Evolutionary conservation across 2,329 filamentous ascomycete genomes (phyloP).

Genomic region (Scytalidium sp.): DNA sequence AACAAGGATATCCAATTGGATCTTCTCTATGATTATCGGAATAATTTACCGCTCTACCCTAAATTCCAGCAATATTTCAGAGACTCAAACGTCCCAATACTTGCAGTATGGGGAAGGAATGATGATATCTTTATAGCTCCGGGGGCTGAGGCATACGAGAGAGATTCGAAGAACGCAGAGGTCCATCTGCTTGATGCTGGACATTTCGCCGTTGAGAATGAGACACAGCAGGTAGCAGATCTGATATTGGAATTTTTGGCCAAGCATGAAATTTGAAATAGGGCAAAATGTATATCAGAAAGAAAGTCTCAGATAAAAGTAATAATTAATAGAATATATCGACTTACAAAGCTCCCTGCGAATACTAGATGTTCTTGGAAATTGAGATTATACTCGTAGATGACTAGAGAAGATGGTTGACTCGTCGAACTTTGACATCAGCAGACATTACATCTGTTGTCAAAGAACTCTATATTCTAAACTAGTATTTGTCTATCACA

Average conservation of each 20-base stretch:
- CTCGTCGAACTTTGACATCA: no score
- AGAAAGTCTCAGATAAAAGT: no score
- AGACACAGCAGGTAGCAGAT: conserved; percentile 15
- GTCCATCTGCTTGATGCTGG: conserved; percentile 51
- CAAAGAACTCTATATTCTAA: no score
- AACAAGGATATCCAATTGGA: conserved; percentile 53
- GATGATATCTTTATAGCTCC: conserved; percentile 48
- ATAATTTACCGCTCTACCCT: conserved; percentile 51
- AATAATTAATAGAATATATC: no score
- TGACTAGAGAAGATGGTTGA: no score
- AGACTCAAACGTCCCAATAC: conserved; percentile 45
- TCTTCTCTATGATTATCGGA: conserved; percentile 54
- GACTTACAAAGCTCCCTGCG: no score
- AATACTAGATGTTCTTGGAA: no score
- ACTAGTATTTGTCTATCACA: no score
- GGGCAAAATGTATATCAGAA: no score
- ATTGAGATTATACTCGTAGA: no score
- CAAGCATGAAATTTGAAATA: conserved; percentile 17
- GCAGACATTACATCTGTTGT: no score
- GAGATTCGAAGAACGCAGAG: conserved; percentile 45
- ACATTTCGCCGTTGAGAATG: conserved; percentile 45
- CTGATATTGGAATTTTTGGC: conserved; percentile 21
- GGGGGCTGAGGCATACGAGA: conserved; percentile 51
- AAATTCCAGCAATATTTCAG: conserved; percentile 54
- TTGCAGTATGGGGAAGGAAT: conserved; percentile 57